A percentile compares a stretch with the other conserved stretches of the same genome.
These are phyloP conservation scores for Suillus decipiens DNA, from an alignment of 768 basidiomycete genomes.

Conservation along the genomic window DNA sequence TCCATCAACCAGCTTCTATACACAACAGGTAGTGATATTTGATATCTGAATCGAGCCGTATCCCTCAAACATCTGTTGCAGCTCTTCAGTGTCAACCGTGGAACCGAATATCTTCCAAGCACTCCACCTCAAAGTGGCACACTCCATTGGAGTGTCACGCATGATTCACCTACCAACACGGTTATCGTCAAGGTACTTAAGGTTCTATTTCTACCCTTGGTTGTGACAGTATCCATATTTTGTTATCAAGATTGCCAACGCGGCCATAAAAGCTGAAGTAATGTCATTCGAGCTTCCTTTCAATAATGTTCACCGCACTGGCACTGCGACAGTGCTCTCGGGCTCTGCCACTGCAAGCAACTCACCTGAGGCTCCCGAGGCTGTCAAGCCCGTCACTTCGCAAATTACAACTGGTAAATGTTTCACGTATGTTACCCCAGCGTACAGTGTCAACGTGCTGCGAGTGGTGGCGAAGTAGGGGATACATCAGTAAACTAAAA, in stretches of 20 bases:
- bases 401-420: constrained; percentile 48
- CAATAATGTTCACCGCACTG: constrained; percentile 42
- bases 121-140: constrained; percentile 55
- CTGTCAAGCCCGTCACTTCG: constrained; percentile 47
- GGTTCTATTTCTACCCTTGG: background rate
- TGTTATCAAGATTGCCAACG: constrained; percentile 52
- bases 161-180: constrained; percentile 30
- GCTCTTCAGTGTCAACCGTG: constrained; percentile 65
- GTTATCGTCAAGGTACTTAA: constrained; percentile 58
- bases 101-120: constrained; percentile 64
- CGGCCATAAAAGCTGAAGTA: constrained; percentile 38
- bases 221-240: background rate
- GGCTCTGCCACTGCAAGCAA: constrained; percentile 56
- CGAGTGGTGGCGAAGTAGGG: background rate
- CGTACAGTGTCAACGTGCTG: constrained; percentile 42
- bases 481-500: too few relatives aligned
- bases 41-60: background rate
- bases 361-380: constrained; percentile 50
- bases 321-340: constrained; percentile 50
- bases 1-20: constrained; percentile 63
- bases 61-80: constrained; percentile 24
- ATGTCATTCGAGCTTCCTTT: constrained; percentile 60
- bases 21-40: constrained; percentile 49
- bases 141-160: constrained; percentile 62
- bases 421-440: constrained; percentile 58